Conservation (phyloP, 148 eudicot species). For the Rhododendron ferrugineum region DNA sequence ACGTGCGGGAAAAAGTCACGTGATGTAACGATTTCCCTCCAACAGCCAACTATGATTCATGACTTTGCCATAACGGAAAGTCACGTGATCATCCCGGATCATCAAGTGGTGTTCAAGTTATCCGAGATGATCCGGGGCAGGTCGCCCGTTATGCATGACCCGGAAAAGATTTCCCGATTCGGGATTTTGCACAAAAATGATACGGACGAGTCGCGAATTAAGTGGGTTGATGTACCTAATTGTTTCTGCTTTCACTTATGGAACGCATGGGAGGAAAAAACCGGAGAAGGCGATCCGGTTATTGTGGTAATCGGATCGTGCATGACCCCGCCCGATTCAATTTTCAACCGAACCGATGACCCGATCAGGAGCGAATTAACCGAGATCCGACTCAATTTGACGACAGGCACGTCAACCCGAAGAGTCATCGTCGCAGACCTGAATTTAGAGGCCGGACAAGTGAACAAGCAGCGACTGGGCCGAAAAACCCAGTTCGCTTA, state of each 20-base stretch:
- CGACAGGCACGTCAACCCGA: constrained; percentile 35
- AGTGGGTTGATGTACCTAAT: constrained; percentile 43
- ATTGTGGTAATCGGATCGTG: constrained; percentile 50
- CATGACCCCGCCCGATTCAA: constrained; percentile 50
- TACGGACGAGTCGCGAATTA: constrained; percentile 14
- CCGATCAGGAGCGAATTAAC: constrained; percentile 25
- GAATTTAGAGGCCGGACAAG: constrained; percentile 54
- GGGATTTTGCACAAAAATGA: constrained; percentile 35
- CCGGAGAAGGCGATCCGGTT: constrained; percentile 15
- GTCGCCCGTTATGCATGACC: constrained; percentile 41
- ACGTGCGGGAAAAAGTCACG: constrained; percentile 34
- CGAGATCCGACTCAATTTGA: constrained; percentile 36
- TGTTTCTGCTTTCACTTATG: constrained; percentile 55
- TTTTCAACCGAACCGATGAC: constrained; percentile 26
- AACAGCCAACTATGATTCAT: constrained; percentile 54
- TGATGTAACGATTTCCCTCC: constrained; percentile 33
- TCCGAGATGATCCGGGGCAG: constrained; percentile 44
- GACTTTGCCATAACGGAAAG: constrained; percentile 54
- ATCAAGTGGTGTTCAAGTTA: constrained; percentile 49
- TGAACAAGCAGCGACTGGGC: constrained; percentile 32
- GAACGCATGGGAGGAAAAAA: constrained; percentile 60
- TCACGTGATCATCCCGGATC: constrained; percentile 53
- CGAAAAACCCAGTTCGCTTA: constrained; percentile 33
- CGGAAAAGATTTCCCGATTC: constrained; percentile 37
- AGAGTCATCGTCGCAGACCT: constrained; percentile 30